These are phyloP conservation scores for Fusarium robinianum DNA, from an alignment of 2,329 filamentous ascomycete species.

Conservation along the genomic window DNA sequence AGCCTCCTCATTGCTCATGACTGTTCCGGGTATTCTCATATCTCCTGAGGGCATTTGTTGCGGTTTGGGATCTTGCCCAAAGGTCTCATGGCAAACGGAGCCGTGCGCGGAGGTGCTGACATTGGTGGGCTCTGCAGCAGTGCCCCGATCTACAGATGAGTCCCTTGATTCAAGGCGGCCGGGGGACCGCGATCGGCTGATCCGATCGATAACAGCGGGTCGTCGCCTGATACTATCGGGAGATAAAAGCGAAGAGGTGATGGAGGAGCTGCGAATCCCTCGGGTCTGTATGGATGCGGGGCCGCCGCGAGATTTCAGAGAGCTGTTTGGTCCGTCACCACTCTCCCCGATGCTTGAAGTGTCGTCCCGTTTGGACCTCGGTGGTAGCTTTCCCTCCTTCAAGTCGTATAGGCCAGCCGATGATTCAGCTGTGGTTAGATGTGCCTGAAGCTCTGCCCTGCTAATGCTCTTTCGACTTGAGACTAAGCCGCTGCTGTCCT, in stretches of 20 bases:
- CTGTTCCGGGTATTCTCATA: conserved; percentile 60
- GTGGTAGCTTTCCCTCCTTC: conserved; percentile 43
- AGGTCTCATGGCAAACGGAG: conserved; percentile 61
- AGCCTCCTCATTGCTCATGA: conserved; percentile 56
- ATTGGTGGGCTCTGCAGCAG: conserved; percentile 60
- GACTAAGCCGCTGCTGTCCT: conserved; percentile 49
- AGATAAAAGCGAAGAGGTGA: conserved; percentile 43
- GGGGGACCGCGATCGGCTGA: conserved; percentile 52
- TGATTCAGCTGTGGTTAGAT: conserved; percentile 43
- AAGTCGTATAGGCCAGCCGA: conserved; percentile 46
- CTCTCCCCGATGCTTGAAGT: conserved; percentile 52
- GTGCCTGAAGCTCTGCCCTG: conserved; percentile 47
- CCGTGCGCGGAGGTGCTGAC: conserved; percentile 63
- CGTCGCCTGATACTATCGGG: conserved; percentile 48
- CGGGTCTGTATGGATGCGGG: conserved; percentile 44
- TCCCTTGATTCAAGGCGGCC: conserved; percentile 56
- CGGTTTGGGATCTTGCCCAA: conserved; percentile 51
- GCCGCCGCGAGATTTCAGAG: conserved; percentile 44
- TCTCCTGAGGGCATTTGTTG: conserved; percentile 52
- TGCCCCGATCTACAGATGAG: conserved; percentile 62
- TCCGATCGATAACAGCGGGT: conserved; percentile 60
- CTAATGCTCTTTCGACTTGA: conserved; percentile 49
- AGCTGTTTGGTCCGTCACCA: conserved; percentile 52
- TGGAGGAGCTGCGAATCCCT: conserved; percentile 42
- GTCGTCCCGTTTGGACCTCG: conserved; percentile 48